phyloP scores from a whole-genome alignment of 2,329 filamentous ascomycete species.

The Madurella fahalii region DNA sequence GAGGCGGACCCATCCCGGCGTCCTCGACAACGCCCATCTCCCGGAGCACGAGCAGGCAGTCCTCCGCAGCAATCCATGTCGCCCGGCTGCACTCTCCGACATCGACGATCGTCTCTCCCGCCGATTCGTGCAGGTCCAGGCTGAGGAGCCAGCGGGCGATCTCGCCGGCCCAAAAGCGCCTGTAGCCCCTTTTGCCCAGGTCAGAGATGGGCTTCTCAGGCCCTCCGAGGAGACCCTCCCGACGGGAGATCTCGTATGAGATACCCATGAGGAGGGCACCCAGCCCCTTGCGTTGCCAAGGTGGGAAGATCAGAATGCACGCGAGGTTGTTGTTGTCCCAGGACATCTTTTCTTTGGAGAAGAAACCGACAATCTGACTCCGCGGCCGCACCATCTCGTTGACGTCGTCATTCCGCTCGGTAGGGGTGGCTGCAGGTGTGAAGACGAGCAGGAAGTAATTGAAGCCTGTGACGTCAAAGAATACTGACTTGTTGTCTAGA shows the following conservation, averaged over 20 bases:
- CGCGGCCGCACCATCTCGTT: conserved; percentile 23
- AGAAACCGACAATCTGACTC: conserved; percentile 81
- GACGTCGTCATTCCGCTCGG: conserved; percentile 8
- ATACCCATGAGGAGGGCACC: conserved; percentile 87
- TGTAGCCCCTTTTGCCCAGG: conserved; percentile 77
- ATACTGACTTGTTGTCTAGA: conserved; percentile 96
- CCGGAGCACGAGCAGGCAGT: conserved; percentile 72
- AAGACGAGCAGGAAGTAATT: conserved; percentile 91
- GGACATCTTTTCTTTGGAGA: conserved; percentile 97
- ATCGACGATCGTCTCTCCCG: conserved; percentile 51
- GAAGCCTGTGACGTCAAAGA: conserved; percentile 93
- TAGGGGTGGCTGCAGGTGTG: conserved; percentile 44
- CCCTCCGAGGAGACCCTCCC: conserved; percentile 80
- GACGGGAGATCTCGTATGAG: conserved; percentile 84
- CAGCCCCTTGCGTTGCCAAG: conserved; percentile 87
- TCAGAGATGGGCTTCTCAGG: conserved; percentile 92
- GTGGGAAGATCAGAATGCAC: conserved; percentile 92
- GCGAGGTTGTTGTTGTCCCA: conserved; percentile 99
- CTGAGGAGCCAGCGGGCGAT: conserved; percentile 65
- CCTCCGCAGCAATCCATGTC: conserved; percentile 82
- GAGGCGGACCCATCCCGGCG: conserved; percentile 45
- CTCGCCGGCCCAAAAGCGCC: conserved; percentile 80
- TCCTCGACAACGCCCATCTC: conserved; percentile 72
- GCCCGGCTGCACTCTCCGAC: conserved; percentile 68
- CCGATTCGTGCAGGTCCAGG: conserved; percentile 33